These are phyloP conservation scores for Plenodomus tracheiphilus DNA, from an alignment of 2,329 filamentous ascomycete species.

Conservation along the genomic window DNA sequence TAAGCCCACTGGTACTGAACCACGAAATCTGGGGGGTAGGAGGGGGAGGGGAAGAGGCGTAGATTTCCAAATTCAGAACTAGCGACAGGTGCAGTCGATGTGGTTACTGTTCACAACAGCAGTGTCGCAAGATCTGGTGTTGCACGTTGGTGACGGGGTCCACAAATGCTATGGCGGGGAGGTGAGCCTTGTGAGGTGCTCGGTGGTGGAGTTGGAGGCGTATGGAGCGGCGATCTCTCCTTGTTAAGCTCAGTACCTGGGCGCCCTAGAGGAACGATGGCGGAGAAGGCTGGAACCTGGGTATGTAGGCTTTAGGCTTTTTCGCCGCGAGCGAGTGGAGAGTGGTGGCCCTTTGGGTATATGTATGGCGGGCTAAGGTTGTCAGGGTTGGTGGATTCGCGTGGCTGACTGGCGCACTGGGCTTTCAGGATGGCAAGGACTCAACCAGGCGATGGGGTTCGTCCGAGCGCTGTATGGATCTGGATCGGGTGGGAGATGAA, in stretches of 20 bases:
- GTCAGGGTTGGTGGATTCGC: conserved; percentile 45
- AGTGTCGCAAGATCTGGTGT: conserved; percentile 39
- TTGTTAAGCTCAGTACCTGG: conserved; percentile 55
- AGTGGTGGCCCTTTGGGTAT: conserved; percentile 46
- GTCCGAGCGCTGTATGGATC: conserved; percentile 47
- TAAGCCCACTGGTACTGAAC: conserved; percentile 22
- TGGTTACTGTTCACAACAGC: conserved; percentile 23
- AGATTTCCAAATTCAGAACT: conserved; percentile 27
- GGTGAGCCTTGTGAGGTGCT: conserved; percentile 24
- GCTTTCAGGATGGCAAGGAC: conserved; percentile 33
- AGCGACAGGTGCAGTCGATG: conserved; percentile 24
- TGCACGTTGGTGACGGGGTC: conserved; percentile 35
- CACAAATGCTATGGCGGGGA: conserved; percentile 21
- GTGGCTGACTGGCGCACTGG: conserved; percentile 48
- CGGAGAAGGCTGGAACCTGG: conserved; percentile 52
- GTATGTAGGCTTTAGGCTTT: conserved; percentile 45
- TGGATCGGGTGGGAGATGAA: conserved; percentile 46
- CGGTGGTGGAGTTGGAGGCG: conserved; percentile 44
- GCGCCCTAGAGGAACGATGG: conserved; percentile 49
- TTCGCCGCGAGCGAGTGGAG: conserved; percentile 45
- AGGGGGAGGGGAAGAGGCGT: conserved; percentile 20
- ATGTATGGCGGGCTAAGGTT: conserved; percentile 48
- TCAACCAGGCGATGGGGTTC: conserved; percentile 48
- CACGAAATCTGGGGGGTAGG: conserved; percentile 32
- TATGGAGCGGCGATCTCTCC: conserved; percentile 51